A percentile compares a stretch with the other conserved stretches of the same genome.
These are phyloP conservation scores for Discostella stelligera DNA, from an alignment of 352 stramenopile species.

Conservation along the genomic window DNA sequence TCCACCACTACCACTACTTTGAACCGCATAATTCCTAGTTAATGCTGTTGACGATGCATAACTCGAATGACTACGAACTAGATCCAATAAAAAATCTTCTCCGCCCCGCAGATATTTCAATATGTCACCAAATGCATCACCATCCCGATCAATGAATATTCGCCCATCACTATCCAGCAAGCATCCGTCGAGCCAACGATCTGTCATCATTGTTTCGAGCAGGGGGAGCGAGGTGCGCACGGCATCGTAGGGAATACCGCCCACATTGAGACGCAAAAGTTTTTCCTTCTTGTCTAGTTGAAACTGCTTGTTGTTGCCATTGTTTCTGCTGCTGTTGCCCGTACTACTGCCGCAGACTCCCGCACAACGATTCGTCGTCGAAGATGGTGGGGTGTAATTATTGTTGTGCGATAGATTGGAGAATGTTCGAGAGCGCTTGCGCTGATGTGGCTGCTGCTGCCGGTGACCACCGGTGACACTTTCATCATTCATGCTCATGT, in stretches of 20 bases:
- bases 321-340: not conserved
- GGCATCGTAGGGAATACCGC: slow-evolving; percentile 42
- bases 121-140: slow-evolving; percentile 43
- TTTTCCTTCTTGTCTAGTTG: slow-evolving; percentile 17
- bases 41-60: not conserved
- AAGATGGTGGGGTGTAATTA: slow-evolving; percentile 7
- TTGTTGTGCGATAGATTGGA: not conserved
- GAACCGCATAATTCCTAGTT: not conserved
- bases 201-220: slow-evolving; percentile 49
- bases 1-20: not conserved
- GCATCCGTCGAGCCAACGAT: slow-evolving; percentile 42
- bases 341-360: not conserved
- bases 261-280: slow-evolving; percentile 50
- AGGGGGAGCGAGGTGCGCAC: slow-evolving; percentile 31
- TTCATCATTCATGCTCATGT: not conserved
- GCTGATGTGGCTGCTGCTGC: not conserved
- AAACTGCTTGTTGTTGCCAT: slow-evolving; percentile 4
- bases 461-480: not conserved
- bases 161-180: slow-evolving; percentile 34
- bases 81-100: slow-evolving; percentile 32
- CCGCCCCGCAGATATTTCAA: slow-evolving; percentile 36
- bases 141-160: slow-evolving; percentile 51
- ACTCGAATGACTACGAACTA: slow-evolving; percentile 11
- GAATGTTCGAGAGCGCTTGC: slow-evolving; percentile 13
- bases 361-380: not conserved